These are phyloP conservation scores for Limtongia smithiae DNA, from an alignment of 805 yeast species.

Conservation along the genomic window DNA sequence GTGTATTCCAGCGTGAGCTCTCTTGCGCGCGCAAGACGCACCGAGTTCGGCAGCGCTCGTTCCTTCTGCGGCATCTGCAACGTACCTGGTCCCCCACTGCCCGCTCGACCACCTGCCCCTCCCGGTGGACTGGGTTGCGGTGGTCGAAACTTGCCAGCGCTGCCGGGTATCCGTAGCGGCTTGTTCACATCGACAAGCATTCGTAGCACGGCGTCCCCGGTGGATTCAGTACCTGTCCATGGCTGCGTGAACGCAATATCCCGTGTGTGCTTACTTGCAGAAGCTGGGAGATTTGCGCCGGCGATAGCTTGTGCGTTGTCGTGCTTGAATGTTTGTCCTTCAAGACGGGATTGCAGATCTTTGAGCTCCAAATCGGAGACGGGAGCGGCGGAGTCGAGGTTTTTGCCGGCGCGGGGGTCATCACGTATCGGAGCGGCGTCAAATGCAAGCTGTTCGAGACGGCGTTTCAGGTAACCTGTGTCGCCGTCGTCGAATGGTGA, in stretches of 20 bases:
- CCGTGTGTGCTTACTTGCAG: conserved; percentile 44
- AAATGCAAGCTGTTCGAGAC: conserved; percentile 45
- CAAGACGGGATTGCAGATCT: conserved; percentile 30
- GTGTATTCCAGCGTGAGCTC: conserved; percentile 65
- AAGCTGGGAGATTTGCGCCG: conserved; percentile 43
- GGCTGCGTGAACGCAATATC: conserved; percentile 52
- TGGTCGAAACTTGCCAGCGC: no score
- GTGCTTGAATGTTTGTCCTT: conserved; percentile 39
- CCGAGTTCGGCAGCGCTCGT: conserved; percentile 26
- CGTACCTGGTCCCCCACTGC: no score
- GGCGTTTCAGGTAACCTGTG: conserved; percentile 36
- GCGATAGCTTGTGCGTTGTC: conserved; percentile 44
- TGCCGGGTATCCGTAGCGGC: conserved; percentile 37
- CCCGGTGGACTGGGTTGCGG: no score
- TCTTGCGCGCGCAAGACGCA: conserved; percentile 56
- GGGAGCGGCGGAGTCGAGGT: not conserved
- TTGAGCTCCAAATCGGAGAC: conserved; percentile 7
- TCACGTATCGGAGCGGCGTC: conserved; percentile 40
- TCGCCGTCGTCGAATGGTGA: conserved; percentile 8
- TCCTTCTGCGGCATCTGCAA: conserved; percentile 31
- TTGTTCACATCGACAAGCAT: conserved; percentile 54
- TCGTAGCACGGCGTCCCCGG: conserved; percentile 47
- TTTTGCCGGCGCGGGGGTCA: conserved; percentile 33
- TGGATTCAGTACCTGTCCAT: conserved; percentile 58
- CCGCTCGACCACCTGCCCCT: conserved; percentile 17